Base-by-base conservation (phyloP, 768 basidiomycete species). In the Tricholoma saponaceum region DNA sequence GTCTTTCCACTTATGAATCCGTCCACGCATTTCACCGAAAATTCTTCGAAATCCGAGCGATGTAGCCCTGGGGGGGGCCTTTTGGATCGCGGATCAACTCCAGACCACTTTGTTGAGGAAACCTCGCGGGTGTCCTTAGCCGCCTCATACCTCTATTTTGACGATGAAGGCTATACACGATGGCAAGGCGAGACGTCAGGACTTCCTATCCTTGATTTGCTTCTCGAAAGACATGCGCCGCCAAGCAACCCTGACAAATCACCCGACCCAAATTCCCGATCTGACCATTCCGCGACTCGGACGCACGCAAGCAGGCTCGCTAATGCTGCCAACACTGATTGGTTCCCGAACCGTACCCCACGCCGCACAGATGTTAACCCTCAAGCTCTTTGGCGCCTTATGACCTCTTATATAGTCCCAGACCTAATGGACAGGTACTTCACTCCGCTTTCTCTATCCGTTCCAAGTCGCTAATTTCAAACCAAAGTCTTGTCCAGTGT, bases 171-270 rank as follows among this genome's bases (percentile, higher is more conserved):
- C 2, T 89, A 86, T 67, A 90, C 91, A 0, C 76, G 91, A 56
- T 93, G 91, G 91, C 91, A 93, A 73, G 94, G 95, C 28, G 93
- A 95, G 65, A 92, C 92, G 0, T 95, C 93, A 3, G 94, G 95
- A 23, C 81, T 96, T 0, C 95, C 95, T 5, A 81, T 96, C 4
- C 81, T 95, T 25, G 91, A 95, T 69, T 73, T 92, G 7, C 76
- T 97, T 25, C 83, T 92, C 26, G 92, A 93, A 67, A 80, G 84
- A 33, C 86, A 87, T 62, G 72, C 77, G 5, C 70, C 75, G 9
- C 66, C 76, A 57, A 66, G 59, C 33, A 64, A 66, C 57, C 65
- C 62, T 58, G 64, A 71, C 37, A 55, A 63, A 49, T 55, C 63
- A 4, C 14, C 35, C 4, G 52, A 51, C 13, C 32, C 33, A 43